Evolutionary conservation across 1,284 basidiomycete genomes (phyloP).

Genomic region (Malassezia furfur): DNA sequence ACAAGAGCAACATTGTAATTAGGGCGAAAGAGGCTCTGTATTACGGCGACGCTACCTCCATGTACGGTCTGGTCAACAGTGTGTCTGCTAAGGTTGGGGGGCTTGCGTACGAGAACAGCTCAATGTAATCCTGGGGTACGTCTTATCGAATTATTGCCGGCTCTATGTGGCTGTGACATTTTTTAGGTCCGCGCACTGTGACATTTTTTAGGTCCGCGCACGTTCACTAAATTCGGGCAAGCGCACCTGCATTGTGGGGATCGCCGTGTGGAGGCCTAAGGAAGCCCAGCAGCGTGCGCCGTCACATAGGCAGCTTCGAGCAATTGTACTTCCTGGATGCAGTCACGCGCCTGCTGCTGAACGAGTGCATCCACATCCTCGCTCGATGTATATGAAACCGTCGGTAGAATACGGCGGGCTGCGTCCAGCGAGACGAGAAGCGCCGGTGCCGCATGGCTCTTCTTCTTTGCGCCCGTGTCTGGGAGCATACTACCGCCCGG

Average conservation of each 20-base stretch:
- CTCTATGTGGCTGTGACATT: no score
- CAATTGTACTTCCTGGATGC: conserved; percentile 18
- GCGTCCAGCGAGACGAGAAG: neutral
- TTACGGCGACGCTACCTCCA: no score
- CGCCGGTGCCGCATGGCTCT: neutral
- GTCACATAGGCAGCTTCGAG: conserved; percentile 15
- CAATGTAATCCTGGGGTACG: no score
- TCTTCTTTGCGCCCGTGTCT: neutral
- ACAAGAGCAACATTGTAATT: no score
- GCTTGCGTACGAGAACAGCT: no score
- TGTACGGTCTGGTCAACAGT: no score
- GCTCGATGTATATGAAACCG: neutral
- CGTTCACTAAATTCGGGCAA: neutral
- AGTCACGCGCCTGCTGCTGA: conserved; percentile 27
- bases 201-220: neutral
- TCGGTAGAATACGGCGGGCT: neutral
- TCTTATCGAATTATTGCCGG: no score
- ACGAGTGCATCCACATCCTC: conserved; percentile 29
- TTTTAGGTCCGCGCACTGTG: no score
- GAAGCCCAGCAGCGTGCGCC: neutral
- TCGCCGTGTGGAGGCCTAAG: neutral
- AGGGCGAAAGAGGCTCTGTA: no score
- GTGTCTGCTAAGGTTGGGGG: no score
- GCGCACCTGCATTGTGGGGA: neutral
- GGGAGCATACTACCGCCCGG: conserved; percentile 30